Evolutionary conservation across 2,329 filamentous ascomycete genomes (phyloP).

Genomic region (Aphanocladium album): DNA sequence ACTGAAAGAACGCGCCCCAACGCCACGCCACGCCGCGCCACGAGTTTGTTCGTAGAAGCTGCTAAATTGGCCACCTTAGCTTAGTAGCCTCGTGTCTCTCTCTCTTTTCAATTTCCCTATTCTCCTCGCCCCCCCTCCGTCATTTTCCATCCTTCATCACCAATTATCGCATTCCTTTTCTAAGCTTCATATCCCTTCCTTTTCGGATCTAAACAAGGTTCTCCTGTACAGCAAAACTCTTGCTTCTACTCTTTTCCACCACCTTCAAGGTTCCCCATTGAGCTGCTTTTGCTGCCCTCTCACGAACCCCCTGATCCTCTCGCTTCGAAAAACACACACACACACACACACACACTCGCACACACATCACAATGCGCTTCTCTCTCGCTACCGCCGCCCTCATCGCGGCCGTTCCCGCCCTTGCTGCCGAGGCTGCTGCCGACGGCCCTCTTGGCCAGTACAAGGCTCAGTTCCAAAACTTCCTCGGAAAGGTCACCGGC

Average conservation of each 20-base stretch:
- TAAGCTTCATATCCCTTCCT: constrained; percentile 7
- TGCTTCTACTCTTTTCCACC: neutral
- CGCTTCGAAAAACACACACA: neutral
- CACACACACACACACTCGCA: constrained; percentile 8
- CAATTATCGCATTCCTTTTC: neutral
- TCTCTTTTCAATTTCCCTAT: neutral
- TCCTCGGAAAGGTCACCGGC: constrained; percentile 55
- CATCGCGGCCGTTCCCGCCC: constrained; percentile 47
- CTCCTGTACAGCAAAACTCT: neutral
- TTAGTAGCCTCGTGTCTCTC: neutral
- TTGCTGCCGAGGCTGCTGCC: constrained; percentile 45
- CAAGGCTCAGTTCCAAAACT: constrained; percentile 58
- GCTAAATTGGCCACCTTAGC: constrained; percentile 11
- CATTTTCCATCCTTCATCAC: constrained; percentile 4
- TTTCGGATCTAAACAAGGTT: neutral
- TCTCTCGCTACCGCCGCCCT: constrained; percentile 38
- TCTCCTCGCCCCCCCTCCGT: neutral
- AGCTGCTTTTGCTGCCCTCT: neutral
- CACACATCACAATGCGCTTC: constrained; percentile 54
- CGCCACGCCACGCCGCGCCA: constrained; percentile 1
- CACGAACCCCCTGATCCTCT: neutral
- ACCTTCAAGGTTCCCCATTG: neutral
- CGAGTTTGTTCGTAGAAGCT: neutral
- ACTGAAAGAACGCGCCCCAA: neutral
- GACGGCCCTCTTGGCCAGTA: constrained; percentile 50